Evolutionary conservation across 164 flowering plant genomes (phyloP), one percentile per base, ranked within the genome.

Genomic region (Aristolochia fimbriata): DNA sequence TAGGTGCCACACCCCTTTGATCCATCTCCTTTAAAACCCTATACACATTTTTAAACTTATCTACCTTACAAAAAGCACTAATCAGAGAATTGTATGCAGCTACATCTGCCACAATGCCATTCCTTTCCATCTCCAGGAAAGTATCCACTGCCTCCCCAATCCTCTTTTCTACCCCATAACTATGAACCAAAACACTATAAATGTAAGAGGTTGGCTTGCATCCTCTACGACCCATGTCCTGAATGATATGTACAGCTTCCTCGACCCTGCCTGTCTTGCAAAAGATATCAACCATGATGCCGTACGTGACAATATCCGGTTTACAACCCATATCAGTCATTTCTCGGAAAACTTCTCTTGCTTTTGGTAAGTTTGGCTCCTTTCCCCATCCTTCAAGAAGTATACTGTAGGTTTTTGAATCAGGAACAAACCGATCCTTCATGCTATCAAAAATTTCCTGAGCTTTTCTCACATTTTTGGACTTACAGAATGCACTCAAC

Each of bases 271-370:
- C 90, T 3, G 89, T 83, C 71, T 89, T 92, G 71, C 98, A 92
- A n/a, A 87, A 84, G 59, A 83, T 60, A 45, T 92, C 94, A 65
- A 89, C 88, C 98, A 92, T 85, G 59, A 86, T 89, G 15, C 91
- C 83, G 66, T 86, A 92, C 0, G 98, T 92, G 67, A 89, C 93
- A 27, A 87, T 82, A 67, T 92, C 98, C 5, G 96, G 98, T 10
- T 65, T 19, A 43, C 96, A 83, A 51, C 86, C 90, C 8, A 23
- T 57, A 19, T 74, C 78, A 52, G 79, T 71, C 96, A 89, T 92
- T 70, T 84, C 88, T 19, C 70, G 63, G 55, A 80, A 92, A 22
- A 82, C 69, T 66, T 79, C 88, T 74, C 96, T 80, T 4, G 94
- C 96, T 74, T 77, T 84, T 2, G 89, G 96, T 25, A 89, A 65